phyloP scores from a whole-genome alignment of 2,329 filamentous ascomycete species.

The Lecanoromycetidae sp. region DNA sequence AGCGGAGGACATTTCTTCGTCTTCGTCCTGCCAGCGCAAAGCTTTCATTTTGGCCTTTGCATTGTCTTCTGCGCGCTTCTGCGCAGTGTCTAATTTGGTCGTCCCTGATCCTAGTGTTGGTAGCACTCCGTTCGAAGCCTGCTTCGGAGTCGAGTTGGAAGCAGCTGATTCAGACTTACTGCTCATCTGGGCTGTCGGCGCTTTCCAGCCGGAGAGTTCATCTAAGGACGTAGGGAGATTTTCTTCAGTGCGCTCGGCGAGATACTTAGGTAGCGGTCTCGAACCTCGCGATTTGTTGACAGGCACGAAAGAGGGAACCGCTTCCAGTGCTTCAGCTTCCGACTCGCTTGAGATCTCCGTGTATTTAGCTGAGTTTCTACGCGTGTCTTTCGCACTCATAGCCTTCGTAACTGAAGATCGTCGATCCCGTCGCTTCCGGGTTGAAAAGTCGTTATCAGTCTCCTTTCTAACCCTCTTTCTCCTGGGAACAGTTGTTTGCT shows the following conservation, averaged over 20 bases:
- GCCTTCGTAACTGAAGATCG: neutral
- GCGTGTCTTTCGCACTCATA: neutral
- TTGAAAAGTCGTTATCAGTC: constrained; percentile 23
- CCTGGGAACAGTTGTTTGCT: constrained; percentile 9
- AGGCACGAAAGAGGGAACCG: constrained; percentile 3
- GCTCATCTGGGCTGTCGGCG: too few species aligned
- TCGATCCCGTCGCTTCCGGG: constrained; percentile 12
- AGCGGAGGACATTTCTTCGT: constrained; percentile 17
- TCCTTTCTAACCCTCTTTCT: constrained; percentile 19
- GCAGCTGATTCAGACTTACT: too few species aligned
- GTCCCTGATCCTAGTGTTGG: too few species aligned
- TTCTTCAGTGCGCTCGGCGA: constrained; percentile 17
- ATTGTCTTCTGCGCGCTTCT: constrained; percentile 22
- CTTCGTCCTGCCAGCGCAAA: constrained; percentile 22
- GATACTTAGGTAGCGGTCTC: constrained; percentile 17
- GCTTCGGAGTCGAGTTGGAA: neutral
- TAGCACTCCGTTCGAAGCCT: neutral
- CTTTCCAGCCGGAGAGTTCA: neutral
- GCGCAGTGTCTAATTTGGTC: constrained; percentile 1
- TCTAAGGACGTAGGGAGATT: constrained; percentile 7
- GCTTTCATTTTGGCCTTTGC: constrained; percentile 26
- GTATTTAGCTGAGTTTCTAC: constrained; percentile 2
- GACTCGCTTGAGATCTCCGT: constrained; percentile 15
- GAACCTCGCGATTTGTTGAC: constrained; percentile 13
- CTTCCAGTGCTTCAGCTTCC: constrained; percentile 7